Conservation (phyloP, 1,284 basidiomycete species). For the Melampsora occidentalis region DNA sequence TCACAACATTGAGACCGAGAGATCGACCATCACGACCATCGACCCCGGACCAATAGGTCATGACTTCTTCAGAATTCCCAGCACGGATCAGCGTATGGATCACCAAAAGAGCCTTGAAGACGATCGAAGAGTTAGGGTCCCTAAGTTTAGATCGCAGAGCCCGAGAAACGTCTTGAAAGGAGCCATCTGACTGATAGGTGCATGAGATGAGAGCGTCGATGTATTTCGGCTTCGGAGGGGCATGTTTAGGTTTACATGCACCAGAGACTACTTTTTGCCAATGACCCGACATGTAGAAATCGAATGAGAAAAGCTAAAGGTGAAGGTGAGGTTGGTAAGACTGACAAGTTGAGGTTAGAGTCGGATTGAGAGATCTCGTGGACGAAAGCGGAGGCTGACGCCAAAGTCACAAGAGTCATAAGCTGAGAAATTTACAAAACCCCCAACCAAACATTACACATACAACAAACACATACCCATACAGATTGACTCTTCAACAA, state of each 20-base stretch:
- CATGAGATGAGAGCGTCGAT: conserved; percentile 78
- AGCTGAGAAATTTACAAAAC: too few relatives aligned
- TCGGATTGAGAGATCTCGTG: too few relatives aligned
- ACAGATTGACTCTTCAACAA: too few relatives aligned
- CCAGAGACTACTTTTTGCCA: conserved; percentile 43
- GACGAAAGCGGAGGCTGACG: too few relatives aligned
- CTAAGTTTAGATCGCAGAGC: conserved; percentile 76
- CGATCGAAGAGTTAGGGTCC: conserved; percentile 86
- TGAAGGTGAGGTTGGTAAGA: too few relatives aligned
- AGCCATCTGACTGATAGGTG: conserved; percentile 87
- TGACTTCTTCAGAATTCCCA: conserved; percentile 84
- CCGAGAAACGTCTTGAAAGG: conserved; percentile 84
- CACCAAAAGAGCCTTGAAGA: conserved; percentile 93
- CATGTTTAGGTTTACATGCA: conserved; percentile 76
- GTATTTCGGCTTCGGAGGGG: conserved; percentile 81
- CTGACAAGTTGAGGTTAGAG: too few relatives aligned
- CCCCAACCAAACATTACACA: too few relatives aligned
- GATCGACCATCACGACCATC: conserved; percentile 70
- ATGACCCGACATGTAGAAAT: conserved; percentile 24
- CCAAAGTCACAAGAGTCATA: too few relatives aligned
- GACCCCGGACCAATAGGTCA: conserved; percentile 72
- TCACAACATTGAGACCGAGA: conserved; percentile 47
- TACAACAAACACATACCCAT: too few relatives aligned
- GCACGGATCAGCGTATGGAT: conserved; percentile 93
- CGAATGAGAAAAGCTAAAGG: neutral